Conservation (phyloP, 768 basidiomycete species). For the Kwoniella dendrophila region DNA sequence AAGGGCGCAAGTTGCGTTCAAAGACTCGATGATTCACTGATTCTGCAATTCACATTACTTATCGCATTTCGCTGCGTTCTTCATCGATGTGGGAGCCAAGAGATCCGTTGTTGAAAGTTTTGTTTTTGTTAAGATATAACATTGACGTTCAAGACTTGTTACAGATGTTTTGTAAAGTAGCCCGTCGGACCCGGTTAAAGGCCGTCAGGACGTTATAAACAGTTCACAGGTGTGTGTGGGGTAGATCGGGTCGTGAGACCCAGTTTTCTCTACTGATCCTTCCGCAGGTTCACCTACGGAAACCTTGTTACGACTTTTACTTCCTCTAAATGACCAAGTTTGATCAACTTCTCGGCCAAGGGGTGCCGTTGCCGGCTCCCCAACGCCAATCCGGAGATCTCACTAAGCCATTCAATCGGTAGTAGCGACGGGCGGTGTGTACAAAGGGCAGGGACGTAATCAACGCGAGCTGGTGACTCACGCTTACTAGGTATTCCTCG, state of each 20-base stretch:
- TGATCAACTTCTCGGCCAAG: conserved; percentile 67
- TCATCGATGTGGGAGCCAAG: conserved; percentile 79
- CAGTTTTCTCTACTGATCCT: conserved; percentile 64
- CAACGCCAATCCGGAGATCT: conserved; percentile 78
- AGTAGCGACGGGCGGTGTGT: conserved; percentile 88
- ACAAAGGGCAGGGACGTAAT: conserved; percentile 90
- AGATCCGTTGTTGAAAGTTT: conserved; percentile 69
- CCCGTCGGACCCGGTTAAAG: conserved; percentile 10
- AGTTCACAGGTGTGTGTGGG: conserved; percentile 62
- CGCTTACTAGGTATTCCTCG: conserved; percentile 87
- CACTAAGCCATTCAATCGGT: conserved; percentile 90
- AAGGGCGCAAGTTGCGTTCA: conserved; percentile 76
- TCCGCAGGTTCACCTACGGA: conserved; percentile 81
- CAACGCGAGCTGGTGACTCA: conserved; percentile 85
- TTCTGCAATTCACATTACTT: conserved; percentile 82
- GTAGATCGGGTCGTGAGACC: conserved; percentile 47
- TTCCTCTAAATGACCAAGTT: conserved; percentile 84
- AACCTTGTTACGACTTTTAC: conserved; percentile 82
- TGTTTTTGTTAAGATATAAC: conserved; percentile 49
- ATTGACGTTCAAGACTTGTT: conserved; percentile 39
- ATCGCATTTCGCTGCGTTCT: conserved; percentile 78
- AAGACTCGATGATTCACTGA: conserved; percentile 52
- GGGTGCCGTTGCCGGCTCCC: conserved; percentile 63
- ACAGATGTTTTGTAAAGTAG: conserved; percentile 31
- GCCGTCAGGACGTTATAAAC: conserved; percentile 4